Conservation (phyloP, 2,329 filamentous ascomycete species). For the Arthrobotrys conoides region DNA sequence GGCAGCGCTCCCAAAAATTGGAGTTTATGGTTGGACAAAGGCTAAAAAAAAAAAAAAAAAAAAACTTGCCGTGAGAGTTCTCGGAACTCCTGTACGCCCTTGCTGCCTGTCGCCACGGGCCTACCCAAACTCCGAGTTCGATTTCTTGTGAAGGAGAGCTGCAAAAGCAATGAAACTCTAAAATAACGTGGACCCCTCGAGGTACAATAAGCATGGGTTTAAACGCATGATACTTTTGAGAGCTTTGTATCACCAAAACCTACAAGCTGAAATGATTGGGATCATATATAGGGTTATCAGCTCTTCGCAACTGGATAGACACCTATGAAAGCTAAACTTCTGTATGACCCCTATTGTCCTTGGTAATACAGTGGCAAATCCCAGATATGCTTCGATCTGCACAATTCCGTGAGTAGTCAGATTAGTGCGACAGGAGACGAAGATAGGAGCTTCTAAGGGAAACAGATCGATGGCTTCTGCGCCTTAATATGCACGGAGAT, state of each 20-base stretch:
- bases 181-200: slow-evolving; percentile 24
- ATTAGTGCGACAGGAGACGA: neutral
- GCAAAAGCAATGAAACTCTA: slow-evolving; percentile 15
- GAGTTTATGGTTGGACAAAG: slow-evolving; percentile 12
- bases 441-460: neutral
- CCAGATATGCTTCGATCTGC: neutral
- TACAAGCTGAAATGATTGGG: neutral
- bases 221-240: neutral
- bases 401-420: neutral
- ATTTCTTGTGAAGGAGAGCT: neutral
- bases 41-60: neutral
- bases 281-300: neutral
- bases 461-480: slow-evolving; percentile 3
- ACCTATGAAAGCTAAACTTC: neutral
- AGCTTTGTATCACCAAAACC: neutral
- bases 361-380: slow-evolving; percentile 9
- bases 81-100: neutral
- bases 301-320: neutral
- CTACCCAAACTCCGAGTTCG: neutral
- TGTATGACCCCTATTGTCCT: slow-evolving; percentile 11
- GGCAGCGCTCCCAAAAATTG: slow-evolving; percentile 5
- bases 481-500: neutral
- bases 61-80: neutral
- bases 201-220: slow-evolving; percentile 1
- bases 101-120: slow-evolving; percentile 21